Base-by-base conservation (phyloP, 768 basidiomycete species). In the Auricularia heimuer region DNA sequence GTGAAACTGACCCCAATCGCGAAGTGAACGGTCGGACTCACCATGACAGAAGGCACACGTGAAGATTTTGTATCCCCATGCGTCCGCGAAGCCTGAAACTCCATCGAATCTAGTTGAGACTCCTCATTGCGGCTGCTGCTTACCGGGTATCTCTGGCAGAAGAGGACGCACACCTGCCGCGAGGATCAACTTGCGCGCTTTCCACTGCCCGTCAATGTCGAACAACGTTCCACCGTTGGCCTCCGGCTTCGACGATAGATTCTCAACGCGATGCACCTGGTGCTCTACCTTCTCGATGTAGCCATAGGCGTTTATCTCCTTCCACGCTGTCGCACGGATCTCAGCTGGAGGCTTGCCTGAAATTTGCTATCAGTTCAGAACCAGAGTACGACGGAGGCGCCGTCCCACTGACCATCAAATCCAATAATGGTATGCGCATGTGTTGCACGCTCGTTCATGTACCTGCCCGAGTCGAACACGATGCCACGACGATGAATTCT, bases 391-490 rank as follows among this genome's bases (percentile, higher is more conserved):
- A 1, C 21, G 18, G 47, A 18, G 18, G 47, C 14, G 21, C 14
- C 11, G 11, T 16, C 47, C 39, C 47, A 34, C 24, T 44, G 35
- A 35, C 54, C 54, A 37, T 64, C 64, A 18, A 64, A 64, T n/a
- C 51, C 54, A 35, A 56, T 35, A 35, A 67, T 63, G 14, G 68
- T 71, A 58, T 73, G 70, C 4, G 70, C 62, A 24, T 45, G 24
- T 8, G 44, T 54, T 0, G 67, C 64, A 3, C 61, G 35, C 7
- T 61, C 63, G 58, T 73, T 73, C 4, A 69, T 62, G 63, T 71
- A 72, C 11, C 66, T 11, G 39, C 69, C 69, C 12, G 67, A 68
- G 51, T 73, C 71, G 56, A 72, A 71, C 24, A 72, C 16, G 4
- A 70, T 24, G 42, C 63, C 65, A 16, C 68, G 64, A 4, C 71